Base-by-base conservation (phyloP, 2,329 filamentous ascomycete species). In the Chaetomiaceae sp. region DNA sequence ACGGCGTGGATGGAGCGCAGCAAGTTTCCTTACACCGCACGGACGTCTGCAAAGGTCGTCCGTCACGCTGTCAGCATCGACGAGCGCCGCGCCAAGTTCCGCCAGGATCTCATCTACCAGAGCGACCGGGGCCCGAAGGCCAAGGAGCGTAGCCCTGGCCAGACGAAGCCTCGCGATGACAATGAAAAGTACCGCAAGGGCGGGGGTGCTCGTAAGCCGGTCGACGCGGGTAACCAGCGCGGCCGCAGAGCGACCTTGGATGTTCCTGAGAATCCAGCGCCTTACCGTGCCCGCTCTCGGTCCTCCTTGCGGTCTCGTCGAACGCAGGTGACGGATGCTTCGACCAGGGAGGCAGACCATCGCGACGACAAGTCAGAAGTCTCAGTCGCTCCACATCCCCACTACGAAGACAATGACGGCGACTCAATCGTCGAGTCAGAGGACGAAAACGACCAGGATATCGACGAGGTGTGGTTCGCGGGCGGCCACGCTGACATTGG, bases 401-500 rank as follows among this genome's bases (percentile, higher is more conserved):
- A 47, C 33, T 45, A 43, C 2, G 59, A 57, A 2, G 60, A 51
- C 14, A 14, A 21, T 30, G 49, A 67, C 19, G 55, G 37, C 16
- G 57, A 58, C 4, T 70, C 72, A 0, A 70, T 73, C 0, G 41
- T 46, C 5, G 71, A 71, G 7, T 72, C 71, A 0, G 70, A 75
- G 8, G 72, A 76, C 19, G 73, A 74, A 2, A 68, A 66, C 0
- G 73, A 76, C 1, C 87, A 91, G 61, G 86, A 92, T 58, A 85
- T 92, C 42, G 79, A 87, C 53, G 88, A 93, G 61, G 78, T 92
- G 1, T 88, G 85, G 85, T 93, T 93, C 60, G 76, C 87, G 0
- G 88, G 88, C 8, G 83, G 84, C 10, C 88, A 95, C 56, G 87
- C 81, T 2, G 87, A 92, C 55, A 82, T 91, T 25, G 87, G 87